Percentiles rank a stretch among this genome's conserved stretches.
Conservation (phyloP, 208 protist species). For the Herpetomonas muscarum region DNA sequence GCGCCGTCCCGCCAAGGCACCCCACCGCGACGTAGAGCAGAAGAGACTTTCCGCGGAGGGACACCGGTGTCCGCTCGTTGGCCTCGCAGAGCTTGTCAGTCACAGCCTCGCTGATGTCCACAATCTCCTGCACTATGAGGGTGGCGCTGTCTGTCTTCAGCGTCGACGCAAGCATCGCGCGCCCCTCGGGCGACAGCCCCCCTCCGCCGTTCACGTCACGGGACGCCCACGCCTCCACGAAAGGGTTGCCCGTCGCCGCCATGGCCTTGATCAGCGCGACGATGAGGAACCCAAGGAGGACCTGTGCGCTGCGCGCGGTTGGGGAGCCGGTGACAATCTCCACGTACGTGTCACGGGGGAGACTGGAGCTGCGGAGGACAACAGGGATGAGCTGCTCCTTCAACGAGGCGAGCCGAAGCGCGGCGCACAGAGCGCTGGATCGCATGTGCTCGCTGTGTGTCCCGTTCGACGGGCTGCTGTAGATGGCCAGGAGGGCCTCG, state of each 20-base stretch:
- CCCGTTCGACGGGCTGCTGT: slow-evolving; percentile 32
- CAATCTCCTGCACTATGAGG: slow-evolving; percentile 18
- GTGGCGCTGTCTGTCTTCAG: slow-evolving; percentile 15
- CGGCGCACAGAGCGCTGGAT: slow-evolving; percentile 73
- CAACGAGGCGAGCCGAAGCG: slow-evolving; percentile 64
- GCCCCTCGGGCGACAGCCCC: slow-evolving; percentile 13
- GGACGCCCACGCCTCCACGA: slow-evolving; percentile 32
- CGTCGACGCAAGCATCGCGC: slow-evolving; percentile 29
- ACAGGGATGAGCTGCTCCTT: slow-evolving; percentile 57
- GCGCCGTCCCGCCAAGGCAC: slow-evolving; percentile 38
- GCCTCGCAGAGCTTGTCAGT: slow-evolving; percentile 21
- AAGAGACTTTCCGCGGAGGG: slow-evolving; percentile 72
- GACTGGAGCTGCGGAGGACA: slow-evolving; percentile 41
- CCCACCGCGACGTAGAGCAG: slow-evolving; percentile 64
- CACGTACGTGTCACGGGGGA: slow-evolving; percentile 49
- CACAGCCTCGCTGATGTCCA: slow-evolving; percentile 19
- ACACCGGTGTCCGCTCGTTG: slow-evolving; percentile 35
- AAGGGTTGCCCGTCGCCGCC: slow-evolving; percentile 46
- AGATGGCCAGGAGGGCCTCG: slow-evolving; percentile 60
- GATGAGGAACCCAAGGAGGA: slow-evolving; percentile 77
- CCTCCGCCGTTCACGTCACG: no score
- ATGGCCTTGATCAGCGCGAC: slow-evolving; percentile 55
- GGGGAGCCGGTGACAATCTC: slow-evolving; percentile 31
- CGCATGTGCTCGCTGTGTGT: slow-evolving; percentile 77
- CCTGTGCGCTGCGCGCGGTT: slow-evolving; percentile 57